Conservation (phyloP, 1,284 basidiomycete genomes). For the Papiliotrema flavescens region DNA sequence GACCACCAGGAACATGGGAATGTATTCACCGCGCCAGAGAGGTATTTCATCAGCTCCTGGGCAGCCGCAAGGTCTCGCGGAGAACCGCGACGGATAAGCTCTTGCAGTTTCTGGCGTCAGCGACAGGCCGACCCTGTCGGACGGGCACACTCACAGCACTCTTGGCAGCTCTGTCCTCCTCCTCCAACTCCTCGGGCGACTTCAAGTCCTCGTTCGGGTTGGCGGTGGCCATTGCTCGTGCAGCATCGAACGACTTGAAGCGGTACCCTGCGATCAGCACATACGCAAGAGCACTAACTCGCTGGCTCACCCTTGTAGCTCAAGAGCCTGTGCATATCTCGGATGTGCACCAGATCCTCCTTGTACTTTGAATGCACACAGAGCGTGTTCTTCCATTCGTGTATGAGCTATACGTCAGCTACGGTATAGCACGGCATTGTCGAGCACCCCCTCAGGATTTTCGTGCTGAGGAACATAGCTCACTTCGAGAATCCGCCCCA, state of each 20-base stretch:
- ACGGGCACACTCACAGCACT: slow-evolving; percentile 58
- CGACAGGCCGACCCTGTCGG: background rate
- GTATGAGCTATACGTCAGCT: slow-evolving; percentile 55
- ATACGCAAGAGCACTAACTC: background rate
- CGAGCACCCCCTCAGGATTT: too few relatives aligned
- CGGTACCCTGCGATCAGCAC: slow-evolving; percentile 61
- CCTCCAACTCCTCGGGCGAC: slow-evolving; percentile 92
- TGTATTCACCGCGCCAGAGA: slow-evolving; percentile 71
- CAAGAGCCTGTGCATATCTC: slow-evolving; percentile 95
- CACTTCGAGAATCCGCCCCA: slow-evolving; percentile 89
- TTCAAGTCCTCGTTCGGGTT: slow-evolving; percentile 70
- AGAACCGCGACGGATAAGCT: slow-evolving; percentile 92
- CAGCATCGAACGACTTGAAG: slow-evolving; percentile 65
- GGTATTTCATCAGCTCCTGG: slow-evolving; percentile 95
- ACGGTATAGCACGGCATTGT: too few relatives aligned
- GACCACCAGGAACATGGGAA: background rate
- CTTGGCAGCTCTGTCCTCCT: slow-evolving; percentile 91
- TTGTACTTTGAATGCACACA: slow-evolving; percentile 87
- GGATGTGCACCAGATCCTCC: slow-evolving; percentile 93
- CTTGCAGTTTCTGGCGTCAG: slow-evolving; percentile 74
- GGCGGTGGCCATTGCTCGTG: slow-evolving; percentile 51
- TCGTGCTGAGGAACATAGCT: slow-evolving; percentile 55
- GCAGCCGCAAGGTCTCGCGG: slow-evolving; percentile 92
- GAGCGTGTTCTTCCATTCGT: slow-evolving; percentile 93
- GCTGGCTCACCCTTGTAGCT: slow-evolving; percentile 73